Percentiles rank a stretch among this genome's conserved stretches.
Conservation (phyloP, 1,284 basidiomycete species). For the Austroboletus rostrupii region DNA sequence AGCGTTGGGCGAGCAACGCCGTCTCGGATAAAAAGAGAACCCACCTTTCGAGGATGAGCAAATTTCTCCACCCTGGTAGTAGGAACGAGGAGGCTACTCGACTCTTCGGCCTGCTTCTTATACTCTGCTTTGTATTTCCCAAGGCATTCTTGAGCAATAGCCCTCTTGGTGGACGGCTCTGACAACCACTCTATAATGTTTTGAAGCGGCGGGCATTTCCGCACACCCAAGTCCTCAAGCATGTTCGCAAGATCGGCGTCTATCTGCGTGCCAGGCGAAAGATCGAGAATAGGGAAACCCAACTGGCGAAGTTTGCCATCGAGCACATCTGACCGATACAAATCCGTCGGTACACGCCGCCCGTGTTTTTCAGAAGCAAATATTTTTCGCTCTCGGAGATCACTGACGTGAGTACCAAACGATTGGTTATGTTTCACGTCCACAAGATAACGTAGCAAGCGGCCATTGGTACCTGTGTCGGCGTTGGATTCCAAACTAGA, state of each 20-base stretch:
- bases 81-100: constrained; percentile 18
- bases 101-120: constrained; percentile 18
- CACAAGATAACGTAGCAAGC: constrained; percentile 8
- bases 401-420: not conserved
- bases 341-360: constrained; percentile 1
- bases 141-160: constrained; percentile 4
- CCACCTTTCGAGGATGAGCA: constrained; percentile 14
- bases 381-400: constrained; percentile 6
- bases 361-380: constrained; percentile 12
- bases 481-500: constrained; percentile 13
- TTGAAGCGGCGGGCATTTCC: constrained; percentile 11
- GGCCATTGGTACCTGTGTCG: constrained; percentile 12
- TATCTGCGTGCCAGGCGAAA: not conserved
- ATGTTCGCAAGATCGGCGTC: not conserved
- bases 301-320: constrained; percentile 8
- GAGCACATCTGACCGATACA: constrained; percentile 14
- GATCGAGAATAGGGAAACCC: constrained; percentile 19
- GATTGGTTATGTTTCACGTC: not conserved
- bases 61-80: constrained; percentile 7
- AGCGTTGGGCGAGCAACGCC: not conserved
- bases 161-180: constrained; percentile 2
- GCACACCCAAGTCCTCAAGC: constrained; percentile 13
- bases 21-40: not conserved
- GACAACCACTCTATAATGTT: not conserved
- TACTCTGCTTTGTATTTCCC: constrained; percentile 15